Conservation (phyloP, 352 stramenopile species). For the Blastocystis hominis region DNA sequence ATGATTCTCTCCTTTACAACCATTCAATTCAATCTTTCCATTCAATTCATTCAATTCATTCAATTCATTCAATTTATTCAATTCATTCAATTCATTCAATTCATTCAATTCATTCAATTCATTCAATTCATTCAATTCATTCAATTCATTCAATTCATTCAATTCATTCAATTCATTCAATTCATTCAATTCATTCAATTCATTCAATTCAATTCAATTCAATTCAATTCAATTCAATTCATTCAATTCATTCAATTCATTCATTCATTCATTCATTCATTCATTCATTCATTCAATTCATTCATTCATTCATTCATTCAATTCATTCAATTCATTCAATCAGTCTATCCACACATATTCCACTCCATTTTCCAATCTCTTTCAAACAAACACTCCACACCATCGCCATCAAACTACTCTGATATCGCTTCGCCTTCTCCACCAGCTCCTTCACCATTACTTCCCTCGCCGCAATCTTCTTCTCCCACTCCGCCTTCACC, state of each 20-base stretch:
- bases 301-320: background rate
- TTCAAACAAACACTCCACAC: conserved; percentile 8
- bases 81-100: no score
- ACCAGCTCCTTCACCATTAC: background rate
- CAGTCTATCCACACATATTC: background rate
- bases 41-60: no score
- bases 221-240: no score
- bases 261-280: background rate
- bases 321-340: background rate
- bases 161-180: no score
- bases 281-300: background rate
- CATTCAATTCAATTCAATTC: no score
- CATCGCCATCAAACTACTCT: background rate
- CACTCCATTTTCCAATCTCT: background rate
- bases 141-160: no score
- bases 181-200: no score
- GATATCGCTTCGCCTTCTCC: conserved; percentile 13
- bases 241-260: background rate
- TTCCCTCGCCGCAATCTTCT: background rate
- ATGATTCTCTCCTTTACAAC: no score
- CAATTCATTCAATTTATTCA: no score
- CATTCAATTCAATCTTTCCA: no score
- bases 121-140: no score
- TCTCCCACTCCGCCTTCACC: background rate
- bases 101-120: no score